phyloP scores from a whole-genome alignment of 768 basidiomycete species.

The Mycena pura region DNA sequence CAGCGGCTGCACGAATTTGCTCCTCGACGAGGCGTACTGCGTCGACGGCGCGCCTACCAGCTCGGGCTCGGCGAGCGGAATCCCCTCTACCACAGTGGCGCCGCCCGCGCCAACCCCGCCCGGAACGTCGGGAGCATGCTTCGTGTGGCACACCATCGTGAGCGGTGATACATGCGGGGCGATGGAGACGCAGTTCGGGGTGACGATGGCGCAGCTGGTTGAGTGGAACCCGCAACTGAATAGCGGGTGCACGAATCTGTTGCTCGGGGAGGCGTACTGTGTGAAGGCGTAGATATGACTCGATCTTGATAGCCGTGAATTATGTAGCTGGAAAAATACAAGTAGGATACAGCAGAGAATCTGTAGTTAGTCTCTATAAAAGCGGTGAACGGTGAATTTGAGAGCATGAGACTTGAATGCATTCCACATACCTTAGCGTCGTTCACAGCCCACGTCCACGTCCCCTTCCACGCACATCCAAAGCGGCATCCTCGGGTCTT shows the following conservation, averaged over 20 bases:
- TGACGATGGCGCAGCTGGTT: background rate
- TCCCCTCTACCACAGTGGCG: background rate
- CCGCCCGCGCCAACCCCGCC: background rate
- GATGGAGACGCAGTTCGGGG: background rate
- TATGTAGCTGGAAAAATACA: background rate
- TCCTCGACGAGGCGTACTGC: background rate
- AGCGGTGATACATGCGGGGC: slow-evolving; percentile 12
- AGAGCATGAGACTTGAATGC: background rate
- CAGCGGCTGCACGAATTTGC: slow-evolving; percentile 1
- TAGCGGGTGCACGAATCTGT: slow-evolving; percentile 2
- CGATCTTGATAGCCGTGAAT: background rate
- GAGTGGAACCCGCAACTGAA: slow-evolving; percentile 3
- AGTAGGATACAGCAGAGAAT: background rate
- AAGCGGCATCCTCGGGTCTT: background rate
- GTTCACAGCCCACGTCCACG: background rate
- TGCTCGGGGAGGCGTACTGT: background rate
- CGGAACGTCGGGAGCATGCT: background rate
- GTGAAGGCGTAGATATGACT: background rate
- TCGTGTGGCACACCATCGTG: background rate
- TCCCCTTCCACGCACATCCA: background rate
- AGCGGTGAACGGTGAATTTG: background rate
- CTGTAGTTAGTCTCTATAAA: background rate
- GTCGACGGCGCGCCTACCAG: background rate
- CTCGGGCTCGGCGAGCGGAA: background rate
- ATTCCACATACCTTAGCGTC: background rate